These are phyloP conservation scores for Cryptococcus hybrid DNA, from an alignment of 1,284 basidiomycete species.

Conservation along the genomic window DNA sequence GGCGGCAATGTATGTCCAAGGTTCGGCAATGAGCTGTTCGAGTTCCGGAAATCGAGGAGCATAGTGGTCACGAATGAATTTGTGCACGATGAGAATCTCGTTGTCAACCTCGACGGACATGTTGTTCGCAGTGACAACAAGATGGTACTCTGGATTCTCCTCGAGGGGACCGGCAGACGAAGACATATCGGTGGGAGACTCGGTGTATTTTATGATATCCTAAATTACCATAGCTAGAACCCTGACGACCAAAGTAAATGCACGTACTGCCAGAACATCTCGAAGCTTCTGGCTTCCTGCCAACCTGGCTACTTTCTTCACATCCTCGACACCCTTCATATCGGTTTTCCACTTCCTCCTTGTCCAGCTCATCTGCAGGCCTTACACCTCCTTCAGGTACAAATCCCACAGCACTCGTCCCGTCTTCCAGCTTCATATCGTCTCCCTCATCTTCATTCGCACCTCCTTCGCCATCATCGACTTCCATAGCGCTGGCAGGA, in stretches of 20 bases:
- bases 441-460: constrained; percentile 40
- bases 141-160: constrained; percentile 90
- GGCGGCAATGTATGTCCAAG: constrained; percentile 87
- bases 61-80: constrained; percentile 99
- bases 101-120: constrained; percentile 98
- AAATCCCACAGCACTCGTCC: constrained; percentile 53
- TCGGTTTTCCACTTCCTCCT: constrained; percentile 92
- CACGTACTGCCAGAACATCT: constrained; percentile 57
- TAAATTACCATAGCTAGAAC: constrained; percentile 42
- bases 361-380: constrained; percentile 90
- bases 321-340: constrained; percentile 74
- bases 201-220: constrained; percentile 85
- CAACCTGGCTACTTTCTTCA: constrained; percentile 83
- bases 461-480: constrained; percentile 21
- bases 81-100: constrained; percentile 95
- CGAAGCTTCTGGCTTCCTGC: constrained; percentile 78
- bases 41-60: constrained; percentile 94
- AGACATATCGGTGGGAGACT: constrained; percentile 71
- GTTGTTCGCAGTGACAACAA: constrained; percentile 98
- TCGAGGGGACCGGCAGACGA: constrained; percentile 66
- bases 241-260: not conserved
- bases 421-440: constrained; percentile 41
- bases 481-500: constrained; percentile 30
- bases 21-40: constrained; percentile 89
- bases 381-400: constrained; percentile 85